These are phyloP conservation scores for Lepidium sativum DNA, from an alignment of 345 rosid genomes.

Conservation along the genomic window DNA sequence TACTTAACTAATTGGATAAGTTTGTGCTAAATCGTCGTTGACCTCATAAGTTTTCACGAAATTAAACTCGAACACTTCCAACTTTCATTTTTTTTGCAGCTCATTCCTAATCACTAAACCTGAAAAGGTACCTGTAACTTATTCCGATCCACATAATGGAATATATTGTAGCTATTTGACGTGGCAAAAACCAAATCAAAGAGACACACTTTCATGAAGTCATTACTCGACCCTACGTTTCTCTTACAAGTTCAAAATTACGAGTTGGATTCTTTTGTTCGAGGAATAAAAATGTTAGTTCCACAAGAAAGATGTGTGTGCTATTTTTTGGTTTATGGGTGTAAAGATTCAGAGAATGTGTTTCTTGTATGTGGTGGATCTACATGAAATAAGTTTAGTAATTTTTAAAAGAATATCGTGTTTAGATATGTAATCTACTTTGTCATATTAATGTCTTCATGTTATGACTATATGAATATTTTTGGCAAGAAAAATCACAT, in stretches of 20 bases:
- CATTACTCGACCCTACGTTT: slow-evolving; percentile 6
- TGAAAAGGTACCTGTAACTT: neutral
- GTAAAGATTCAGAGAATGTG: no score
- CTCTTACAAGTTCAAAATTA: neutral
- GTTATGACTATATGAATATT: no score
- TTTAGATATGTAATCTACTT: no score
- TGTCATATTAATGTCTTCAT: no score
- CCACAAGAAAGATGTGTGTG: no score
- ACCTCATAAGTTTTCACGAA: slow-evolving; percentile 11
- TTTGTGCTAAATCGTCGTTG: slow-evolving; percentile 1
- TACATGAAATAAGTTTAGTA: no score
- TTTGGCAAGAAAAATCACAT: no score
- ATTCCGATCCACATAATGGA: neutral
- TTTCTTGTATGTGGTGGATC: no score
- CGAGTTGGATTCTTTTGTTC: neutral
- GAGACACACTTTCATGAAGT: neutral
- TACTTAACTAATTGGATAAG: neutral
- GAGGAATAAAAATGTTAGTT: neutral
- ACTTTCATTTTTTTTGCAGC: neutral
- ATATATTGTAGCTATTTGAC: neutral
- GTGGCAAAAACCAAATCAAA: neutral
- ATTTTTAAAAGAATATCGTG: no score
- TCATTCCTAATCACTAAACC: slow-evolving; percentile 7
- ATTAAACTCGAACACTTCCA: slow-evolving; percentile 9
- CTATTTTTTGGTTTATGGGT: no score